Percentiles rank a stretch among this genome's conserved stretches.
phyloP scores from a whole-genome alignment of 192 early-diverging fungal species.

The Linderina pennispora region DNA sequence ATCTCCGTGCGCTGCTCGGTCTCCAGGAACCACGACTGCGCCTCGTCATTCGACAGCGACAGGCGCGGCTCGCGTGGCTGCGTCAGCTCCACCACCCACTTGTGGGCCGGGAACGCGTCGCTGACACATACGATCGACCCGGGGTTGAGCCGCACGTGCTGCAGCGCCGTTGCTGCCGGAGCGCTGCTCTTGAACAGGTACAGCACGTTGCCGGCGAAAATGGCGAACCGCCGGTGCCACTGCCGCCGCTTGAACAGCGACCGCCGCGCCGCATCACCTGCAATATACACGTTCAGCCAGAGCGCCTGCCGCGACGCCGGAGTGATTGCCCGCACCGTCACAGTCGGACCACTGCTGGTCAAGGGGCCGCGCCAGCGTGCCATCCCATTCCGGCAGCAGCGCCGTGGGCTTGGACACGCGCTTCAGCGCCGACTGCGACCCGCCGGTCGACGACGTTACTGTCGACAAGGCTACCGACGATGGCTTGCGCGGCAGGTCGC shows the following conservation, averaged over 20 bases:
- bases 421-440: too few relatives aligned
- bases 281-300: slow-evolving; percentile 36
- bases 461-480: too few relatives aligned
- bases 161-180: slow-evolving; percentile 25
- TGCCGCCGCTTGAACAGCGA: slow-evolving; percentile 42
- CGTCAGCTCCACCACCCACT: slow-evolving; percentile 44
- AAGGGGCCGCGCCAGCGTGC: too few relatives aligned
- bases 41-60: neutral
- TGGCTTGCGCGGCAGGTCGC: too few relatives aligned
- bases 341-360: slow-evolving; percentile 5
- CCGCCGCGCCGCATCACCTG: slow-evolving; percentile 8
- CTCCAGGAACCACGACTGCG: slow-evolving; percentile 43
- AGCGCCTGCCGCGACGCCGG: slow-evolving; percentile 40
- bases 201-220: slow-evolving; percentile 41
- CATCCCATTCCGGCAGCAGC: too few relatives aligned
- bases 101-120: slow-evolving; percentile 41
- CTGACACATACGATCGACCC: slow-evolving; percentile 40
- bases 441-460: too few relatives aligned
- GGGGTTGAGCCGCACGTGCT: slow-evolving; percentile 17
- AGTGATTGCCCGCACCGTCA: slow-evolving; percentile 41
- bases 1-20: slow-evolving; percentile 42
- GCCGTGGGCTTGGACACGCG: too few relatives aligned
- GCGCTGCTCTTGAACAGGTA: slow-evolving; percentile 46
- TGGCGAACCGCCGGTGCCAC: slow-evolving; percentile 43
- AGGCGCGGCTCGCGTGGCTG: slow-evolving; percentile 5